Base-by-base conservation (phyloP, 176 grass and related monocot genomes). In the Triticum timopheevii region DNA sequence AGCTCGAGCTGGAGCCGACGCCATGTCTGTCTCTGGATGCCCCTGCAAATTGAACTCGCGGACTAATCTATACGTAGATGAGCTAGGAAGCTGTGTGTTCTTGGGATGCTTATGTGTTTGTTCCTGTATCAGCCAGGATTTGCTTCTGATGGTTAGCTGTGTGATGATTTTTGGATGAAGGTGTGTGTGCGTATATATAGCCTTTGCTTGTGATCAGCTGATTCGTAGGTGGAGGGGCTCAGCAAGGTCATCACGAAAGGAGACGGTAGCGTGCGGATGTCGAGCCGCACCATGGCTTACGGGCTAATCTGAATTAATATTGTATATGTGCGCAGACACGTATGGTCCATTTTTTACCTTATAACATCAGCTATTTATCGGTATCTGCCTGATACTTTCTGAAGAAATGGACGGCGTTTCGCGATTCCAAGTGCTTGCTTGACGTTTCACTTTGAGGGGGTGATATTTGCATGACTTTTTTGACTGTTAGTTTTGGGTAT, bases 131-230 rank as follows among this genome's bases (percentile, higher is more conserved):
- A 62, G 4, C 8, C 16, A 16, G 4, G 23, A 23, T 70, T 31
- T 86, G 35, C 11, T 40, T 40, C 31, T 19, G 4, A 28, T 16
- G 4, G 45, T 47, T 47, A 47, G 44, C 44, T 47, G 44, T 47
- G 44, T 47, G 44, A 47, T 47, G 44, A 47, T 47, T 11, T 47
- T 15, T 49, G 12, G 45, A 49, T 49, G 45, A 49, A 49, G 4
- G 45, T 49, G 13, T 5, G 45, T 15, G 44, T 4, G 44, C 44
- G 5, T 81, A 68, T 81, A 86, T 86, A 86, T 80, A 86, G 33
- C 23, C 19, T 30, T 61, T 49, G 13, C 13, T 5, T 47, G 12
- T 47, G 44, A 47, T 47, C 44, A 47, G 3, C 44, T 3, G 3
- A 47, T 13, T 8, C 12, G 44, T 47, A 13, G 44, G 35, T 16